These are phyloP conservation scores for Hansfordia pulvinata DNA, from an alignment of 2,329 filamentous ascomycete species.

Conservation along the genomic window DNA sequence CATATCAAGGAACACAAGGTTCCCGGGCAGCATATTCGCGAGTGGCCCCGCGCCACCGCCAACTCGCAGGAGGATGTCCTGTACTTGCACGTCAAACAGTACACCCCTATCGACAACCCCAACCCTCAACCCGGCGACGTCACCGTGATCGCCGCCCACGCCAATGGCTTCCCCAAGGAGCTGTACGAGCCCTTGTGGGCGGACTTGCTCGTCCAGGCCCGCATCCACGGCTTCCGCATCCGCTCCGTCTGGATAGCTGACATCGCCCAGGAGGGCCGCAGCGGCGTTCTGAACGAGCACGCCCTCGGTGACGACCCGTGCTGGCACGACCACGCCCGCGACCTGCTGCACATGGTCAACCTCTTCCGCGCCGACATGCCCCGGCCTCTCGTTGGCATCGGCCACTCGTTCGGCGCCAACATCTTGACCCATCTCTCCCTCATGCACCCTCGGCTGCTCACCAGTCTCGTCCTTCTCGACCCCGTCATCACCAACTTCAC, in stretches of 20 bases:
- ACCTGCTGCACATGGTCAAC: conserved; percentile 78
- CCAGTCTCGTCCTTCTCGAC: conserved; percentile 66
- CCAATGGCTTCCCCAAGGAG: conserved; percentile 93
- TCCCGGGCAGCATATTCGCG: conserved; percentile 64
- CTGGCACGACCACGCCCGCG: conserved; percentile 77
- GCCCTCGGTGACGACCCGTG: conserved; percentile 73
- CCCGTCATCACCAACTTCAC: conserved; percentile 54
- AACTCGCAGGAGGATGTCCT: conserved; percentile 63
- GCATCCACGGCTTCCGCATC: conserved; percentile 51
- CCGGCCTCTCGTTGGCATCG: conserved; percentile 69
- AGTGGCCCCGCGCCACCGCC: conserved; percentile 63
- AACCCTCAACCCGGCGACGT: conserved; percentile 60
- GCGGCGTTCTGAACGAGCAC: conserved; percentile 62
- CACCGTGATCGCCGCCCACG: conserved; percentile 77
- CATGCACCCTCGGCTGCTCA: conserved; percentile 69
- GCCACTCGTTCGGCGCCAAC: conserved; percentile 78
- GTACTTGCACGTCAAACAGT: conserved; percentile 72
- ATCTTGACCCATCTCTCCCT: conserved; percentile 59
- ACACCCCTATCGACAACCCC: conserved; percentile 61
- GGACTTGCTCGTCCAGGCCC: conserved; percentile 51
- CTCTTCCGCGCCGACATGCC: conserved; percentile 67
- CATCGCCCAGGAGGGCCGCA: conserved; percentile 72
- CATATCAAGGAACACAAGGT: conserved; percentile 61
- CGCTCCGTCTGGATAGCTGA: conserved; percentile 84
- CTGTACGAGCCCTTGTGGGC: conserved; percentile 89